Conservation (phyloP, 1,139 yeast genomes). For the Magnusiomyces paraingens region DNA sequence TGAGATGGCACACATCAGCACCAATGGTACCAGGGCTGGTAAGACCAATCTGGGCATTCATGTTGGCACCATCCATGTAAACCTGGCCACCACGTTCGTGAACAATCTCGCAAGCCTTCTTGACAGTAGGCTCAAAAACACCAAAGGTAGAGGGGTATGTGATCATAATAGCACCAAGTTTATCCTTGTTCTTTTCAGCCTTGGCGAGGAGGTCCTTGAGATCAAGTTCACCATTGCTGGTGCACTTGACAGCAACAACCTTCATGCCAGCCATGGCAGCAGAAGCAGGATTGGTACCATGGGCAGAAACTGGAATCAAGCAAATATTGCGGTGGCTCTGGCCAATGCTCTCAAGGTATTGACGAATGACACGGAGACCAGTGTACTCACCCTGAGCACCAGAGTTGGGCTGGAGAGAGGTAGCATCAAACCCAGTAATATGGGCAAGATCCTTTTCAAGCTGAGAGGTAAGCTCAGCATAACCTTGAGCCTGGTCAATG, state of each 20-base stretch:
- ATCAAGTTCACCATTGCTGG: slow-evolving; percentile 79
- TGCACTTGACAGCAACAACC: slow-evolving; percentile 88
- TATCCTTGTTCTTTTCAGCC: slow-evolving; percentile 61
- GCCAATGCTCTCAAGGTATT: slow-evolving; percentile 68
- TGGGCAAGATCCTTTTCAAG: slow-evolving; percentile 81
- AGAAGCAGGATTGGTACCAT: slow-evolving; percentile 97
- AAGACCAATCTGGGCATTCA: slow-evolving; percentile 98
- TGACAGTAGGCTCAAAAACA: slow-evolving; percentile 87
- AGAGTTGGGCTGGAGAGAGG: slow-evolving; percentile 92
- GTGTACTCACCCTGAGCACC: slow-evolving; percentile 99
- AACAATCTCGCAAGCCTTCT: slow-evolving; percentile 73
- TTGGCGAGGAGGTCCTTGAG: slow-evolving; percentile 65
- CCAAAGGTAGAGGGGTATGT: slow-evolving; percentile 98
- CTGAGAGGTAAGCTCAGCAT: slow-evolving; percentile 63
- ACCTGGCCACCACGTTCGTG: slow-evolving; percentile 91
- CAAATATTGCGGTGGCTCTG: slow-evolving; percentile 75
- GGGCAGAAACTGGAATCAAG: slow-evolving; percentile 94
- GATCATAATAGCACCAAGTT: slow-evolving; percentile 87
- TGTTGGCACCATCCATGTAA: slow-evolving; percentile 96
- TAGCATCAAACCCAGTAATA: slow-evolving; percentile 91
- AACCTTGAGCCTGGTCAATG: slow-evolving; percentile 76
- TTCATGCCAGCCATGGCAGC: slow-evolving; percentile 96
- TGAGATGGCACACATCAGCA: slow-evolving; percentile 97
- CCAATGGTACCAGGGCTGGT: slow-evolving; percentile 97
- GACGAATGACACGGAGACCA: slow-evolving; percentile 80